Percentiles rank a stretch among this genome's conserved stretches.
Evolutionary conservation across 306 rosid genomes (phyloP).

Genomic region (Betula pendula): DNA sequence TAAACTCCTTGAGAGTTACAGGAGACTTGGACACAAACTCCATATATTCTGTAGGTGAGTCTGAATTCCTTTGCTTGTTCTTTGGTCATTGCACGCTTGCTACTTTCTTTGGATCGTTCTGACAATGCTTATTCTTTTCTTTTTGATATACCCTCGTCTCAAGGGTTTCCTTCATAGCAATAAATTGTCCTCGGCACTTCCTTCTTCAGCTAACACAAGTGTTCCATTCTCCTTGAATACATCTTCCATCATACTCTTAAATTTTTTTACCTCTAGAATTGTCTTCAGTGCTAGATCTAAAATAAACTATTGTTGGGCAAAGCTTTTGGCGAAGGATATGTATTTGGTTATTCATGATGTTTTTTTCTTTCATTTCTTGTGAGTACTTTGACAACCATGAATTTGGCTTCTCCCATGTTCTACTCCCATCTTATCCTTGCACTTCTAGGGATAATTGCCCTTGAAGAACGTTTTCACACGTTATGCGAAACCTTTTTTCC

Average conservation of each 20-base stretch:
- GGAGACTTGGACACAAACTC: not conserved
- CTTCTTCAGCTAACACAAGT: not conserved
- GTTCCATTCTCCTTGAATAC: not conserved
- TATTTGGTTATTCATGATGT: too few species aligned
- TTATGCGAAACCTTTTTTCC: too few species aligned
- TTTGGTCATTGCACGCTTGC: not conserved
- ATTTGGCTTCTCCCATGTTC: too few species aligned
- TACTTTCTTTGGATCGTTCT: not conserved
- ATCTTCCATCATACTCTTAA: not conserved
- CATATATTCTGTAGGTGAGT: not conserved
- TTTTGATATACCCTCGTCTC: not conserved
- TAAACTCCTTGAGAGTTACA: not conserved
- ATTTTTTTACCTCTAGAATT: not conserved
- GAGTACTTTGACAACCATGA: too few species aligned
- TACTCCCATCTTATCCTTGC: too few species aligned
- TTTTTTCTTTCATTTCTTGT: too few species aligned
- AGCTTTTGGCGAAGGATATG: too few species aligned
- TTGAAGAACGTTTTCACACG: too few species aligned
- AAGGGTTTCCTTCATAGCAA: not conserved
- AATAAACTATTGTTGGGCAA: not conserved
- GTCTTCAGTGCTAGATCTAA: not conserved
- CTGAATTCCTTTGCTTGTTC: not conserved
- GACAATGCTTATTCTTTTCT: not conserved
- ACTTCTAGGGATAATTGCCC: too few species aligned
- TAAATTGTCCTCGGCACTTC: not conserved